phyloP scores from a whole-genome alignment of 2,329 filamentous ascomycete genomes.

The Teratosphaeria destructans region DNA sequence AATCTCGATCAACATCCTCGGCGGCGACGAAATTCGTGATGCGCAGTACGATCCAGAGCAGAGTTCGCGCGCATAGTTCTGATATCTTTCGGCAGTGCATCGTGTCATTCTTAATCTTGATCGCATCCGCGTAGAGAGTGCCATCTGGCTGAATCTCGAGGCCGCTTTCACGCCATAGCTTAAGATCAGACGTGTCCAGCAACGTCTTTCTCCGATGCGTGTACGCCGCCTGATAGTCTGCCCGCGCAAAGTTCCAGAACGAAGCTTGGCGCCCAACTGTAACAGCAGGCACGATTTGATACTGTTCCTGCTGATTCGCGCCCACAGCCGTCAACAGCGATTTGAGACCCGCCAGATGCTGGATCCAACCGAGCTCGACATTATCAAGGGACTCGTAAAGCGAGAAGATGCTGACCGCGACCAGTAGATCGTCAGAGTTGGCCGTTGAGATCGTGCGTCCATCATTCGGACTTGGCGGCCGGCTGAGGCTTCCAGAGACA shows the following conservation, averaged over 20 bases:
- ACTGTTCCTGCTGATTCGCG: slow-evolving; percentile 22
- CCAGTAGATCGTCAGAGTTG: slow-evolving; percentile 49
- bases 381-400: slow-evolving; percentile 57
- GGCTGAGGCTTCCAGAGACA: slow-evolving; percentile 19
- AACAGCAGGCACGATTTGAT: slow-evolving; percentile 34
- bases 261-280: slow-evolving; percentile 49
- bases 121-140: slow-evolving; percentile 31
- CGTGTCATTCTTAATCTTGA: slow-evolving; percentile 44
- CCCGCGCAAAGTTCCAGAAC: slow-evolving; percentile 58
- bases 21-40: slow-evolving; percentile 53
- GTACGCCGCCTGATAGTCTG: slow-evolving; percentile 30
- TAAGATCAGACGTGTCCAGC: slow-evolving; percentile 50
- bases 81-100: slow-evolving; percentile 14
- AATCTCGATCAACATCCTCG: slow-evolving; percentile 29
- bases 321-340: slow-evolving; percentile 43
- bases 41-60: slow-evolving; percentile 56
- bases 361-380: slow-evolving; percentile 47
- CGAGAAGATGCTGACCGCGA: slow-evolving; percentile 55
- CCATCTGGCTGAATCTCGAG: slow-evolving; percentile 46
- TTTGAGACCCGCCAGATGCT: slow-evolving; percentile 53
- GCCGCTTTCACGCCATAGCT: slow-evolving; percentile 54
- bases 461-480: slow-evolving; percentile 13
- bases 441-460: slow-evolving; percentile 21
- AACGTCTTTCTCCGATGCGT: slow-evolving; percentile 51
- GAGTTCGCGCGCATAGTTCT: slow-evolving; percentile 47